Evolutionary conservation across 2,329 filamentous ascomycete species (phyloP), one percentile per base, ranked within the genome.

Genomic region (Aspergillus pseudoterreus): DNA sequence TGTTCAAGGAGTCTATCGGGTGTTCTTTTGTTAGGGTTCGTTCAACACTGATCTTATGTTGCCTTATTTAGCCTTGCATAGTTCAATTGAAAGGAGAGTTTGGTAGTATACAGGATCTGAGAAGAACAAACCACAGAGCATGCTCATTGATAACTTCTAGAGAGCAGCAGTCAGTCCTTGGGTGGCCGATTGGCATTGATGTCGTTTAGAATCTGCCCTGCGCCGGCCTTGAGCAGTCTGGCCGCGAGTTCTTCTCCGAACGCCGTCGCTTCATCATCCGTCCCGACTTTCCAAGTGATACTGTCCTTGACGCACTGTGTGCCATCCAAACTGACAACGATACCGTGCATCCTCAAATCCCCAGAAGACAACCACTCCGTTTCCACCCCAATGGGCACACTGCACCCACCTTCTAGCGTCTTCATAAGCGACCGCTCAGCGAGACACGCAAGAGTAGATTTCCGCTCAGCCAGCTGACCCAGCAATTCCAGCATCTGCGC

Each of bases 311-410:
- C 52, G 9, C 41, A 49, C 19, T 51, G 11, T 1, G 19, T 12
- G 8, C 52, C 52, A 33, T 54, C 49, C 24, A 54, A 27, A 44
- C 52, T 54, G 8, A 54, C 52, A 5, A 54, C 52, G 12, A 54
- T 54, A 3, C 44, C 49, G 3, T 36, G 35, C 27, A 54, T 51
- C 39, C 42, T 41, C 42, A 54, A 30, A 0, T 30, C 12, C 1
- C 33, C 32, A 11, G 39, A 14, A 6, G 19, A 22, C 11, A 52
- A 3, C 53, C 53, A 55, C 33, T 52, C 47, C 6, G 50, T 55
- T 42, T 55, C 53, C 8, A 52, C 53, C 2, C 53, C 50, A 30
- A 55, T 49, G 1, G 50, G 53, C 2, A 51, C 50, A 36, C 46
- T 50, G 21, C 53, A 55, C 8, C 47, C 53, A 12, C 53, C 50